Conservation (phyloP, 2,329 filamentous ascomycete species). For the Sporothrix humicola region DNA sequence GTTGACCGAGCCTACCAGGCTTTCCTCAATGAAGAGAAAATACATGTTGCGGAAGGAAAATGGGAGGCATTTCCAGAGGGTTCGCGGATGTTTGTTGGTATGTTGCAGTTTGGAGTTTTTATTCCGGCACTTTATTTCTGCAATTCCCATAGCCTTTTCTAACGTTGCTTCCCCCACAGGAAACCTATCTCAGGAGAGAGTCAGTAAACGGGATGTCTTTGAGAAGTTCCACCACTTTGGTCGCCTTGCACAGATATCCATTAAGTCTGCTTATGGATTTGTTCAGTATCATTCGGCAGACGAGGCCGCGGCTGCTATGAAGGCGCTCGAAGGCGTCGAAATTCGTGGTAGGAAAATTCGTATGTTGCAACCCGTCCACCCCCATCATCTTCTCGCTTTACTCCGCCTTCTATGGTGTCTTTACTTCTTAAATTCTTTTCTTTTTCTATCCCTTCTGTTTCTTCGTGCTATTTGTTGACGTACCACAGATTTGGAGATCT, state of each 20-base stretch:
- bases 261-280: conserved; percentile 96
- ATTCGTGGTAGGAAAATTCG: conserved; percentile 92
- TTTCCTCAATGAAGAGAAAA: conserved; percentile 74
- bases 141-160: too few species aligned
- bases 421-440: background rate
- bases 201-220: conserved; percentile 92
- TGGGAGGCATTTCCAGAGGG: conserved; percentile 79
- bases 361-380: conserved; percentile 56
- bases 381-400: background rate
- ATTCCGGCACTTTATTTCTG: too few species aligned
- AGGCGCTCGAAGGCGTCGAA: conserved; percentile 77
- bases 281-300: conserved; percentile 84
- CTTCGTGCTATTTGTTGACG: background rate
- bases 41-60: conserved; percentile 76
- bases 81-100: conserved; percentile 82
- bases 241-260: conserved; percentile 88
- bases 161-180: conserved; percentile 59
- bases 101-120: conserved; percentile 42
- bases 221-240: conserved; percentile 87
- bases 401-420: background rate
- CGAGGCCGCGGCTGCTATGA: conserved; percentile 76
- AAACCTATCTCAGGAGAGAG: conserved; percentile 89
- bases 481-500: conserved; percentile 81
- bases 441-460: too few species aligned
- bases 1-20: conserved; percentile 69